Base-by-base conservation (phyloP, 164 flowering plant species). In the Nelumbo lutea region DNA sequence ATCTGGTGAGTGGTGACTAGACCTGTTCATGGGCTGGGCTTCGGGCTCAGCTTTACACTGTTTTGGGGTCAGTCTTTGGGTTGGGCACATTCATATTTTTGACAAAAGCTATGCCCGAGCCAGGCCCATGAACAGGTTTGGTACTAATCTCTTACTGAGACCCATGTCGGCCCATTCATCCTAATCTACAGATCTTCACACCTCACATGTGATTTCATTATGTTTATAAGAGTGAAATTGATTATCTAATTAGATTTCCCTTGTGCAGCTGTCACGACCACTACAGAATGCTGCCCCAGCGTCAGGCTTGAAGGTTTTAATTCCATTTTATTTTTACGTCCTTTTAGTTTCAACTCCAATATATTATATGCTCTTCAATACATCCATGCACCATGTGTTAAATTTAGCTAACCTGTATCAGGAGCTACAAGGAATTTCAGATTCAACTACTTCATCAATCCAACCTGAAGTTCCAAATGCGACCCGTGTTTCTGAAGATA, bases 241-340 rank as follows among this genome's bases (percentile, higher is more conserved):
- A 46, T 42, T 50, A 38, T n/a, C 15, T 3, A 9, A 0, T n/a
- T 41, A 8, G 4, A 2, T 46, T 67, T 46, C 53, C 43, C 8
- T 44, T 59, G 27, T 27, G 51, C 82, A 78, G 82, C 75, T 66
- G 53, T 70, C 70, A 51, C 73, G 68, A 47, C 74, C 76, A 39
- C 67, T 67, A 53, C 78, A 70, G 45, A 57, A 65, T 48, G 62
- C 76, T 50, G 67, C 50, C 42, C 75, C 80, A 7, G 77, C 76
- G 27, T 69, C 78, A 45, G 82, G 84, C 61, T 76, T 77, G 14
- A 81, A 78, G 85, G 87, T 87, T 59, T 2, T 5, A 40, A n/a
- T 47, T 45, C 47, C 38, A 13, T 60, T n/a, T 6, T 39, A 10
- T 40, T 42, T 62, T 5, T 3, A 11, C 39, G 27, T 5, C 0